Percentiles rank a stretch among this genome's conserved stretches.
These are phyloP conservation scores for Dioszegia aurantiaca DNA, from an alignment of 768 basidiomycete genomes.

Conservation along the genomic window DNA sequence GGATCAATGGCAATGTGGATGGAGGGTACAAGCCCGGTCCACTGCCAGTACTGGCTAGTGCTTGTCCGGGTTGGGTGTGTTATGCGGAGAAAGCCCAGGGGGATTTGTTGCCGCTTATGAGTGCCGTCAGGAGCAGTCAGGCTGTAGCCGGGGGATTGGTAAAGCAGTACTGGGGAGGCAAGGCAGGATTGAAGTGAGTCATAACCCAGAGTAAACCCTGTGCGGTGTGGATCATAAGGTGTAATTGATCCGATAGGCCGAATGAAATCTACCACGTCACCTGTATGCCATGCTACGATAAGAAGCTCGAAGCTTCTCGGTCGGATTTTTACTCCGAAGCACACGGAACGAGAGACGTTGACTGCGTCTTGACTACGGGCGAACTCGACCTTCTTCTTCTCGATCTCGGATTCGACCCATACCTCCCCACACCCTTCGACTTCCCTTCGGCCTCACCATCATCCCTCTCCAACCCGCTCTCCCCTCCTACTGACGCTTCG, in stretches of 20 bases:
- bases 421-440: conserved; percentile 60
- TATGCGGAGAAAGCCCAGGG: conserved; percentile 97
- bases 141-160: conserved; percentile 90
- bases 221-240: no score
- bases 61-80: conserved; percentile 99
- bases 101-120: conserved; percentile 88
- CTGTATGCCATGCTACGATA: conserved; percentile 99
- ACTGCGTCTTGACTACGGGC: conserved; percentile 95
- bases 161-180: conserved; percentile 75
- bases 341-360: conserved; percentile 84
- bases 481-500: not conserved
- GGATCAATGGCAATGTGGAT: no score
- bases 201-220: no score
- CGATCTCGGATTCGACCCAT: conserved; percentile 77
- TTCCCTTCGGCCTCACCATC: conserved; percentile 28
- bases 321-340: conserved; percentile 75
- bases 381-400: conserved; percentile 82
- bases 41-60: conserved; percentile 88
- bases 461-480: not conserved
- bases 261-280: conserved; percentile 90
- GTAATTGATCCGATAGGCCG: conserved; percentile 59
- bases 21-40: conserved; percentile 7
- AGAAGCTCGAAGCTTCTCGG: conserved; percentile 95
- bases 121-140: conserved; percentile 84
- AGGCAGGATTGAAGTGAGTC: conserved; percentile 68